These are phyloP conservation scores for Beauveria brongniartii DNA, from an alignment of 2,329 filamentous ascomycete species.

Conservation along the genomic window DNA sequence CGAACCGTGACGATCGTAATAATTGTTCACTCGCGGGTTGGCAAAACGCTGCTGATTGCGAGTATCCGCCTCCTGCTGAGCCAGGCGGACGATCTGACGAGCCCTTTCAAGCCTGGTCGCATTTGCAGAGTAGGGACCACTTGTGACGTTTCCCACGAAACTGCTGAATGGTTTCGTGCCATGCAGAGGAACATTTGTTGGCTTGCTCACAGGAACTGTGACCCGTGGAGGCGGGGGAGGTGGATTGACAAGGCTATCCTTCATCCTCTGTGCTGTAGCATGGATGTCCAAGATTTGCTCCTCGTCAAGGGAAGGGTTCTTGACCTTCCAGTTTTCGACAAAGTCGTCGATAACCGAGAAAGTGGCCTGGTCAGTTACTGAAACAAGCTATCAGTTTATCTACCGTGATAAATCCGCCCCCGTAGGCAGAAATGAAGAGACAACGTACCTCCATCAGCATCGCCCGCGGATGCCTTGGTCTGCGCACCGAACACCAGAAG, in stretches of 20 bases:
- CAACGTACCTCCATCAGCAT: background rate
- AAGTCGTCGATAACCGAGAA: background rate
- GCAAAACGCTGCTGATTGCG: background rate
- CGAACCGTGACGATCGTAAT: background rate
- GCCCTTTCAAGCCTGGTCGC: slow-evolving; percentile 41
- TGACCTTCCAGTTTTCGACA: background rate
- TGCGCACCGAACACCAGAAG: background rate
- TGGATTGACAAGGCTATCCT: background rate
- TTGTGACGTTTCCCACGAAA: background rate
- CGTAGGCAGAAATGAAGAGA: background rate
- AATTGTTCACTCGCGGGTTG: slow-evolving; percentile 3
- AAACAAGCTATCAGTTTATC: background rate
- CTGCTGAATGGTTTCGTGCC: background rate
- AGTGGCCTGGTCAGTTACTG: background rate
- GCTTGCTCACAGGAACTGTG: background rate
- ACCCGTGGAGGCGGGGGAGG: background rate
- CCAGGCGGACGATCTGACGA: slow-evolving; percentile 27
- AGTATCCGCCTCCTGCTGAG: slow-evolving; percentile 7
- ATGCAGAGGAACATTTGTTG: slow-evolving; percentile 1
- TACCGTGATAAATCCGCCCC: background rate
- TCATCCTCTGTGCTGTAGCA: background rate
- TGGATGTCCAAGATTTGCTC: background rate
- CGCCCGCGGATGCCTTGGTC: background rate
- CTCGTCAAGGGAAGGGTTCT: background rate
- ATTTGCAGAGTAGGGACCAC: slow-evolving; percentile 8